Percentiles rank a stretch among this genome's conserved stretches.
Evolutionary conservation across 148 eudicot genomes (phyloP).

Genomic region (Suaeda aralocaspica): DNA sequence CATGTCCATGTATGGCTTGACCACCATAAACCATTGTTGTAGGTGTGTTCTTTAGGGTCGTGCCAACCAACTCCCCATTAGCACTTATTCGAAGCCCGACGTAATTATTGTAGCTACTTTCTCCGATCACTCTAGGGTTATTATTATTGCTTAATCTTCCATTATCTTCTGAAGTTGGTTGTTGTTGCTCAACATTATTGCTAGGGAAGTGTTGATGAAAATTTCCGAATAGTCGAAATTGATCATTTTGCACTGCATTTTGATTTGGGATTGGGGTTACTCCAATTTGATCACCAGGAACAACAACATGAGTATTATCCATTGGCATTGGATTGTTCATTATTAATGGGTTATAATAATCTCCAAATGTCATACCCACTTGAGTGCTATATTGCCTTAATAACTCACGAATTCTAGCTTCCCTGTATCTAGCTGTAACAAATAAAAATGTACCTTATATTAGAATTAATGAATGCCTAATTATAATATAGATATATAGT

Average conservation of each 20-base stretch:
- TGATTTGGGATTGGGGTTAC: not conserved
- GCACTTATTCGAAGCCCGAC: constrained; percentile 23
- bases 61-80: constrained; percentile 20
- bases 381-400: constrained; percentile 9
- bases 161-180: not conserved
- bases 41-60: no score
- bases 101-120: constrained; percentile 15
- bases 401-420: not conserved
- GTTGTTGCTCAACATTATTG: not conserved
- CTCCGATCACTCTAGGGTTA: not conserved
- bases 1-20: not conserved
- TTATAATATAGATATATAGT: no score
- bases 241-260: not conserved
- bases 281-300: not conserved
- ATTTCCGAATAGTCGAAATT: not conserved
- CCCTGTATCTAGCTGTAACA: not conserved
- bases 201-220: not conserved
- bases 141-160: not conserved
- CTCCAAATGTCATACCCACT: not conserved
- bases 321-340: not conserved
- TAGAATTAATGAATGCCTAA: not conserved
- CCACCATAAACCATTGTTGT: not conserved
- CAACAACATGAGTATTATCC: not conserved
- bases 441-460: not conserved
- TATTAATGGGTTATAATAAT: not conserved